A percentile compares a stretch with the other conserved stretches of the same genome.
Conservation (phyloP, 2,329 filamentous ascomycete species). For the Pestalotiopsis sp. region DNA sequence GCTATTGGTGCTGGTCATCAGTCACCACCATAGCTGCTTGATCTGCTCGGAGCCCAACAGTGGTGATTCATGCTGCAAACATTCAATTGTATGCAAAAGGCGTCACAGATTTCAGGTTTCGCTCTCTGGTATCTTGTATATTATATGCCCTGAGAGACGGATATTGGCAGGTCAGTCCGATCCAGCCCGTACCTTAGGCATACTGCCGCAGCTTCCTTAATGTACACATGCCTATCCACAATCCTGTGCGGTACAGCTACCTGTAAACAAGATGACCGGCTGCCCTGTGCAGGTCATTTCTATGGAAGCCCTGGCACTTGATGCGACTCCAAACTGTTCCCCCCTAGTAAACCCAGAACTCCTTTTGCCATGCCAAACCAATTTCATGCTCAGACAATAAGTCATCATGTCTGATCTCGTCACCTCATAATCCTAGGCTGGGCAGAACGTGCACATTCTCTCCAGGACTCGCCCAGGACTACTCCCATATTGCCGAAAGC, state of each 20-base stretch:
- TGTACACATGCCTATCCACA: slow-evolving; percentile 1
- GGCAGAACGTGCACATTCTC: not conserved
- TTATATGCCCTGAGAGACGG: not conserved
- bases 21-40: too few relatives aligned
- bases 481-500: slow-evolving; percentile 5
- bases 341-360: slow-evolving; percentile 2
- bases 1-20: too few relatives aligned
- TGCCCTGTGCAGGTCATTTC: not conserved
- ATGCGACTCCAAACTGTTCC: not conserved
- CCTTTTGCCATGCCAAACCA: slow-evolving; percentile 10
- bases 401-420: slow-evolving; percentile 11
- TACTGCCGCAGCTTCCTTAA: not conserved
- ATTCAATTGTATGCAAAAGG: not conserved
- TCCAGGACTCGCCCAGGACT: not conserved
- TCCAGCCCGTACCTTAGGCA: not conserved
- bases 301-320: not conserved
- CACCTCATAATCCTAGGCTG: not conserved
- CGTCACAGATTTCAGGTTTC: not conserved
- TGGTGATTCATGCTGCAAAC: not conserved
- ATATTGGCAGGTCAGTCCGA: not conserved
- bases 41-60: too few relatives aligned
- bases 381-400: slow-evolving; percentile 13
- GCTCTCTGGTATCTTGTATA: not conserved
- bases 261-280: not conserved
- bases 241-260: not conserved